Conservation (phyloP, 148 eudicot species). For the Rhododendron griersonianum region DNA sequence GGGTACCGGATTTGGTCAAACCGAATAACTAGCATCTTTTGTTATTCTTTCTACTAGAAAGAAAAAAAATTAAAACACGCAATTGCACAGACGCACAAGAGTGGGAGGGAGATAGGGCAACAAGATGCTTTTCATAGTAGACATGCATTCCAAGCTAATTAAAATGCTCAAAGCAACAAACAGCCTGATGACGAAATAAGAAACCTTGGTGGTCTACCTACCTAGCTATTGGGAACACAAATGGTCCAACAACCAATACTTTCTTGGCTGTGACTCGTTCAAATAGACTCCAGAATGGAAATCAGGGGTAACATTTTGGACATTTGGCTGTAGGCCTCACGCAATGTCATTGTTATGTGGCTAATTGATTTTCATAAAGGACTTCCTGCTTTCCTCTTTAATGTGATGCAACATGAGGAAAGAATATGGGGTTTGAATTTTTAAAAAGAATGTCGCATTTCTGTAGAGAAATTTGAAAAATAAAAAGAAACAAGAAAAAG, state of each 20-base stretch:
- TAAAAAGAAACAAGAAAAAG: not conserved
- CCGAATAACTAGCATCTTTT: not conserved
- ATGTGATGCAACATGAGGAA: not conserved
- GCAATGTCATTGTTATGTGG: not conserved
- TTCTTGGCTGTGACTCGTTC: not conserved
- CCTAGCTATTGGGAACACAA: not conserved
- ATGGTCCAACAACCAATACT: not conserved
- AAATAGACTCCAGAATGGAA: not conserved
- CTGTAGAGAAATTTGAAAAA: not conserved
- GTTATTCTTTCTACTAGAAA: not conserved
- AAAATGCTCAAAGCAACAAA: not conserved
- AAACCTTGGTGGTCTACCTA: not conserved
- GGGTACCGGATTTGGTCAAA: not conserved
- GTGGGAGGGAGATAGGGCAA: too few relatives aligned
- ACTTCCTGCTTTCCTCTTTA: not conserved
- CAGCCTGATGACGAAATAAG: not conserved
- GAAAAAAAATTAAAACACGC: not conserved
- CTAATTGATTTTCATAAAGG: not conserved
- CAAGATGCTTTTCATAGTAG: not conserved
- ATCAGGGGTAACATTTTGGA: not conserved
- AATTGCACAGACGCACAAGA: not conserved
- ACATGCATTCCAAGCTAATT: not conserved
- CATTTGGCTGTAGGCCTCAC: not conserved
- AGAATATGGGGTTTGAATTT: not conserved
- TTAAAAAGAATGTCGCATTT: not conserved